phyloP scores from a whole-genome alignment of 179 eudicot genomes.

The Beta lomatogona region DNA sequence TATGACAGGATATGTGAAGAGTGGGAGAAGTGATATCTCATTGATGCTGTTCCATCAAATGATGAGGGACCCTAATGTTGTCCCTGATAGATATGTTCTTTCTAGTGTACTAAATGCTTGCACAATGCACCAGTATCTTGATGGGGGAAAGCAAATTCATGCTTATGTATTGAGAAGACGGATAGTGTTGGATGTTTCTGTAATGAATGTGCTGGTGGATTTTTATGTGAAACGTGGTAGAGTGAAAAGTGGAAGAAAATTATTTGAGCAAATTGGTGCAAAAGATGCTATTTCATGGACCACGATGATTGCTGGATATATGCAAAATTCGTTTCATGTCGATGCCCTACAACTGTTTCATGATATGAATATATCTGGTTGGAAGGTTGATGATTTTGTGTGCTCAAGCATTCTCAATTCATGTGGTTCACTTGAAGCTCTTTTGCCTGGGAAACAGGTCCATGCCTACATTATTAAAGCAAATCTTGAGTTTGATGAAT shows the following conservation, averaged over 20 bases:
- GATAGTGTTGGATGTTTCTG: slow-evolving; percentile 47
- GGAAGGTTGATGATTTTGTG: slow-evolving; percentile 63
- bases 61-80: slow-evolving; percentile 42
- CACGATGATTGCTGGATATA: slow-evolving; percentile 71
- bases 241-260: slow-evolving; percentile 41
- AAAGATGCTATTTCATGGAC: slow-evolving; percentile 70
- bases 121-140: slow-evolving; percentile 48
- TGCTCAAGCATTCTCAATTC: slow-evolving; percentile 68
- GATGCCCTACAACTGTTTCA: slow-evolving; percentile 53
- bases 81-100: slow-evolving; percentile 60
- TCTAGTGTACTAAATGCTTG: slow-evolving; percentile 64
- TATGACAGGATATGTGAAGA: slow-evolving; percentile 50
- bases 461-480: slow-evolving; percentile 58
- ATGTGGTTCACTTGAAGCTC: slow-evolving; percentile 64
- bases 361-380: slow-evolving; percentile 53
- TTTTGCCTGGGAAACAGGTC: slow-evolving; percentile 53
- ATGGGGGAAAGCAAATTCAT: slow-evolving; percentile 68
- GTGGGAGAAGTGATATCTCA: slow-evolving; percentile 54
- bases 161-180: slow-evolving; percentile 56
- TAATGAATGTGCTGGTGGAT: slow-evolving; percentile 59
- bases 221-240: slow-evolving; percentile 62
- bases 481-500: slow-evolving; percentile 58
- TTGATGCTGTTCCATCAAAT: slow-evolving; percentile 49
- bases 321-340: slow-evolving; percentile 58
- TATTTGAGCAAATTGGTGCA: slow-evolving; percentile 49